Percentiles rank a stretch among this genome's conserved stretches.
These are phyloP conservation scores for Brassica nigra DNA, from an alignment of 345 rosid genomes.

Conservation along the genomic window DNA sequence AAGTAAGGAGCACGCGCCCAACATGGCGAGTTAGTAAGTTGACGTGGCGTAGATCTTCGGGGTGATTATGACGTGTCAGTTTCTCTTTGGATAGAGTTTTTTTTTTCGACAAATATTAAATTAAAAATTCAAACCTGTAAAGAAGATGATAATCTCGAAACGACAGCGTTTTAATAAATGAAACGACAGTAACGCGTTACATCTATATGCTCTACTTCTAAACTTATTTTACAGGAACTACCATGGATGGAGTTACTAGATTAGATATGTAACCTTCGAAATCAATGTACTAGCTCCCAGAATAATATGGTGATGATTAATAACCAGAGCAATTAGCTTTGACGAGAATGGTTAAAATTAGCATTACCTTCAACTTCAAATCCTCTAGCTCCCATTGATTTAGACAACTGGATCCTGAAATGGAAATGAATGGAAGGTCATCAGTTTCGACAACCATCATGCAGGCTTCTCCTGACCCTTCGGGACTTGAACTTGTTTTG, in stretches of 20 bases:
- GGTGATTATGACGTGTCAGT: not conserved
- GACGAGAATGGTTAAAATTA: slow-evolving; percentile 5
- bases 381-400: slow-evolving; percentile 57
- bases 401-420: slow-evolving; percentile 49
- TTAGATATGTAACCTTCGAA: not conserved
- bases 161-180: not conserved
- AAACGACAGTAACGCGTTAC: not conserved
- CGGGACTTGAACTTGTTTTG: slow-evolving; percentile 44
- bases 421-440: slow-evolving; percentile 64
- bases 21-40: not conserved
- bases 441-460: slow-evolving; percentile 70
- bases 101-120: not conserved
- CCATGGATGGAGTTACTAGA: not conserved
- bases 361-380: slow-evolving; percentile 56
- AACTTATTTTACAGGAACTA: not conserved
- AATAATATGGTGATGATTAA: not conserved
- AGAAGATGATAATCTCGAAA: not conserved
- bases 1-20: not conserved
- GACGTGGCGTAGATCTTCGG: not conserved
- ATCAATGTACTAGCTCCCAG: not conserved
- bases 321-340: not conserved
- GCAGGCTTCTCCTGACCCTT: slow-evolving; percentile 71
- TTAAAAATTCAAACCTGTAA: not conserved
- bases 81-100: not conserved
- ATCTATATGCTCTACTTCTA: not conserved